Base-by-base conservation (phyloP, 176 grass and related monocot species). In the Triticum urartu region DNA sequence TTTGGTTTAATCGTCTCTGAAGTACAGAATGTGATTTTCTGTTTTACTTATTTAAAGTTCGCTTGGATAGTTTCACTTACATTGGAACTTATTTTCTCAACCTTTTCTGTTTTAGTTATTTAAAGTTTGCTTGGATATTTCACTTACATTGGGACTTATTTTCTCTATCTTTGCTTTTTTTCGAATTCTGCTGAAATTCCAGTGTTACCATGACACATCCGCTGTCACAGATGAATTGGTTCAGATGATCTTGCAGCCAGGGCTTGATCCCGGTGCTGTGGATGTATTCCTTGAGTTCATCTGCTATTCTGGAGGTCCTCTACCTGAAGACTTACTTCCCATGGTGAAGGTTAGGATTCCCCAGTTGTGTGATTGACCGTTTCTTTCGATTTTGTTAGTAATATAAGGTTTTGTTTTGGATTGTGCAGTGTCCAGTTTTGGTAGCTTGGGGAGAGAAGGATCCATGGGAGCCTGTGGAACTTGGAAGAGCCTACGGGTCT, bases 241-340 rank as follows among this genome's bases (percentile, higher is more conserved):
- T 91, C 89, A 98, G 82, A 81, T 91, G 65, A 95, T 98, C 83
- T 82, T 98, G 60, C 91, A 98, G 66, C 96, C 96, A 72, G 96
- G 96, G 71, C 92, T 95, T 85, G 90, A 89, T 89, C 84, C 96
- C 30, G 93, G 90, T 43, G 93, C 96, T 22, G 88, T 89, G 65
- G 96, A 95, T 86, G 96, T 98, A 63, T 98, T 98, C 79, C 96
- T 98, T 35, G 93, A 98, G 79, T 98, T 98, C 66, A 98, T 98
- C 74, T 98, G 91, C 88, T 98, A 98, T 45, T 95, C 96, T 20
- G 96, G 91, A 76, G 96, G 96, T 61, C 96, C 96, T 88, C 92
- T 98, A n/a, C 93, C 96, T 30, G 93, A 98, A 87, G 96, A 98
- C 66, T 84, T 98, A 69, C 93, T 98, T 85, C 90, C 92, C 13